Conservation (phyloP, 2,329 filamentous ascomycete genomes). For the Sporothrix luriei region DNA sequence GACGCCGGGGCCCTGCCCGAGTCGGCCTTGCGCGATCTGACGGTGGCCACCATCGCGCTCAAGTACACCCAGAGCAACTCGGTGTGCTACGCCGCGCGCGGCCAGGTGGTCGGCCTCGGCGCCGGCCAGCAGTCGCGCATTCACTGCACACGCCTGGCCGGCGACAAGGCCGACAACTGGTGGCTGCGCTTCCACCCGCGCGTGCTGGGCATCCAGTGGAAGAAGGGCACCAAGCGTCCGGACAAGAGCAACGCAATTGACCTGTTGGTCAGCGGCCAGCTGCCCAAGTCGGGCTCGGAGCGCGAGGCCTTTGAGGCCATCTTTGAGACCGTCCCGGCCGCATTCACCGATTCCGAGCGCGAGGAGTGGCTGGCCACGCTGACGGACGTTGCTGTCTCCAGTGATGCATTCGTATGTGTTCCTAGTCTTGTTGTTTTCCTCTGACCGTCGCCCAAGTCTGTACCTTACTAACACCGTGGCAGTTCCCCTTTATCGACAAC, state of each 20-base stretch:
- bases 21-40: slow-evolving; percentile 81
- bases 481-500: slow-evolving; percentile 99
- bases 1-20: slow-evolving; percentile 72
- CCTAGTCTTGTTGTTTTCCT: neutral
- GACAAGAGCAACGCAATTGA: slow-evolving; percentile 99
- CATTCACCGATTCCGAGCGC: slow-evolving; percentile 83
- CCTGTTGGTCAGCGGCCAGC: slow-evolving; percentile 85
- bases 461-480: slow-evolving; percentile 12
- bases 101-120: slow-evolving; percentile 90
- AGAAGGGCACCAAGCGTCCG: slow-evolving; percentile 92
- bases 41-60: slow-evolving; percentile 92
- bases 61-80: slow-evolving; percentile 99
- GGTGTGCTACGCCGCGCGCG: slow-evolving; percentile 93
- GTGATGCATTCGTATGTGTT: slow-evolving; percentile 85
- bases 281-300: slow-evolving; percentile 82
- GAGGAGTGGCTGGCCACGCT: slow-evolving; percentile 84
- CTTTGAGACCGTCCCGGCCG: slow-evolving; percentile 83
- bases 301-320: slow-evolving; percentile 82
- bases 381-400: slow-evolving; percentile 80
- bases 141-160: slow-evolving; percentile 95
- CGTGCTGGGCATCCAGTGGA: slow-evolving; percentile 88
- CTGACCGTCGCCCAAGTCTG: neutral
- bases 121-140: slow-evolving; percentile 97
- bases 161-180: slow-evolving; percentile 99
- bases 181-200: slow-evolving; percentile 98